A percentile compares a stretch with the other conserved stretches of the same genome.
phyloP scores from a whole-genome alignment of 2,329 filamentous ascomycete species.

The Hyphodiscus sp. region DNA sequence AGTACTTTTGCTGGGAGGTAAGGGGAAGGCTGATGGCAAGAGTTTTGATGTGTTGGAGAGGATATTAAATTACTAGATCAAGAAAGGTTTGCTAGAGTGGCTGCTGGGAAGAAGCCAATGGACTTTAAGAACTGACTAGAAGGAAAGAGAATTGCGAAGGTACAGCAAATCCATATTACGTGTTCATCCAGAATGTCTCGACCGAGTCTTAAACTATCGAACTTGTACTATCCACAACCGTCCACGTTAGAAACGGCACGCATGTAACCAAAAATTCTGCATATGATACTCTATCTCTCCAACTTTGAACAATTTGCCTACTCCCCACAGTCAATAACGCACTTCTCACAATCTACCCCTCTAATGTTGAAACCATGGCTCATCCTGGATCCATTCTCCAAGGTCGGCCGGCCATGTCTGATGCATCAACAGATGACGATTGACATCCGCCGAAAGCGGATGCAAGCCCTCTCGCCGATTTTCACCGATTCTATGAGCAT shows the following conservation, averaged over 20 bases:
- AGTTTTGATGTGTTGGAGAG: neutral
- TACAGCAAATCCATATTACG: neutral
- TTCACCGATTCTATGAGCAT: slow-evolving; percentile 23
- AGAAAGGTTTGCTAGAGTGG: too few species aligned
- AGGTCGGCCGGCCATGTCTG: slow-evolving; percentile 12
- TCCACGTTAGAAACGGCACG: too few species aligned
- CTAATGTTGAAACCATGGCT: neutral
- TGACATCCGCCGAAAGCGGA: neutral
- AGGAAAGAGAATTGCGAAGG: neutral
- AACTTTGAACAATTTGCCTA: neutral
- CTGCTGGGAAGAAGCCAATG: neutral
- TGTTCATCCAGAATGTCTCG: neutral
- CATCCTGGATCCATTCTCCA: slow-evolving; percentile 5
- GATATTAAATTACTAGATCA: neutral
- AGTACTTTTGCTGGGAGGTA: slow-evolving; percentile 7
- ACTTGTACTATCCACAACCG: too few species aligned
- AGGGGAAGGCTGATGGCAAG: slow-evolving; percentile 3
- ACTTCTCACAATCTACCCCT: neutral
- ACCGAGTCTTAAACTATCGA: neutral
- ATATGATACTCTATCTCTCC: too few species aligned
- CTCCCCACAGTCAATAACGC: neutral
- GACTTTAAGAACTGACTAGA: neutral
- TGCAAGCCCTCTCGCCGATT: slow-evolving; percentile 11
- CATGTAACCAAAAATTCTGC: too few species aligned
- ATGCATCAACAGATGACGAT: slow-evolving; percentile 9